Evolutionary conservation across 352 stramenopile genomes (phyloP).

Genomic region (Phytophthora gonapodyides): DNA sequence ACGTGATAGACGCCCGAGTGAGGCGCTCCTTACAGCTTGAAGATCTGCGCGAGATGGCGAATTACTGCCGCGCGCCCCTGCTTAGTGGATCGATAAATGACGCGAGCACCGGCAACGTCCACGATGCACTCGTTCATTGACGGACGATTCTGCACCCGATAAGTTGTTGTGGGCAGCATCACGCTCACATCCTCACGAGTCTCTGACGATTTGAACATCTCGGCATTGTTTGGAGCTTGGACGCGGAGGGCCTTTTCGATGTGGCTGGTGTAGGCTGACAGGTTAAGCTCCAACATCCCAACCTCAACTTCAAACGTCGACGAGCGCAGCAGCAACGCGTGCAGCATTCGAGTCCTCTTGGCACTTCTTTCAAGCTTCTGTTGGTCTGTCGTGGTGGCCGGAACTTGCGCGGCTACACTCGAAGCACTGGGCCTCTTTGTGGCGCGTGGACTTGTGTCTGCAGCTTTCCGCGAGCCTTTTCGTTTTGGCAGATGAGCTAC

Average conservation of each 20-base stretch:
- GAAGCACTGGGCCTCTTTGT: constrained; percentile 14
- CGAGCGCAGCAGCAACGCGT: constrained; percentile 55
- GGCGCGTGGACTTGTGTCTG: constrained; percentile 16
- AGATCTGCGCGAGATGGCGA: constrained; percentile 48
- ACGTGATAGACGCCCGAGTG: constrained; percentile 40
- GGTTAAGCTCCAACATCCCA: constrained; percentile 46
- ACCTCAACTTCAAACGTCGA: constrained; percentile 59
- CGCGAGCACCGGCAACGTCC: constrained; percentile 41
- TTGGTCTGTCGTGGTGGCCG: constrained; percentile 5
- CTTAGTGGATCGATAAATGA: constrained; percentile 63
- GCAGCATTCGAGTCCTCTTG: constrained; percentile 52
- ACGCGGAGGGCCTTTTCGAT: constrained; percentile 41
- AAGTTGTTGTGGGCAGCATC: constrained; percentile 34
- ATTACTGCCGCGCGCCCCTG: constrained; percentile 60
- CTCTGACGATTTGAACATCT: constrained; percentile 26
- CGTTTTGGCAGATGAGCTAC: constrained; percentile 41
- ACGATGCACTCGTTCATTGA: constrained; percentile 61
- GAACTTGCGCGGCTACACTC: not conserved
- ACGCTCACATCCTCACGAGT: constrained; percentile 54
- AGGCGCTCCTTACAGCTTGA: constrained; percentile 22
- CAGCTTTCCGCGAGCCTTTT: constrained; percentile 9
- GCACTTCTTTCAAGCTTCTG: constrained; percentile 33
- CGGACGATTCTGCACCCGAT: constrained; percentile 56
- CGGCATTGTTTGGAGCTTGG: constrained; percentile 1
- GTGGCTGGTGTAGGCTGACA: constrained; percentile 52